Conservation (phyloP, 2,329 filamentous ascomycete species). For the Aureobasidium melanogenum region DNA sequence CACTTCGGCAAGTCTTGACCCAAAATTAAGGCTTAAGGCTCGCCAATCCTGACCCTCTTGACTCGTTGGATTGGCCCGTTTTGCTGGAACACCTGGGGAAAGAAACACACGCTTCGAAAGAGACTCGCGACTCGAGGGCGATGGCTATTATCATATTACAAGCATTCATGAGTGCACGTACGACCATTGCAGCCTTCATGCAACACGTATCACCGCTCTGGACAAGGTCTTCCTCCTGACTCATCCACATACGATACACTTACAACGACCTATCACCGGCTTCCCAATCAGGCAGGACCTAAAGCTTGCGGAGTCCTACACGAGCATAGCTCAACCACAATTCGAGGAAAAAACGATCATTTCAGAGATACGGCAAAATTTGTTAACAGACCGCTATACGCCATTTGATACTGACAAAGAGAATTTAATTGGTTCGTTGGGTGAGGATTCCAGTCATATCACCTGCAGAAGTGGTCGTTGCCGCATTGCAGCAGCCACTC, state of each 20-base stretch:
- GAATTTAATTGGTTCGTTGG: conserved; percentile 3
- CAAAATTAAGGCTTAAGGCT: neutral
- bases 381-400: conserved; percentile 3
- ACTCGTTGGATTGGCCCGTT: neutral
- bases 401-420: conserved; percentile 10
- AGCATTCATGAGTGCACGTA: neutral
- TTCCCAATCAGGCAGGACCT: conserved; percentile 19
- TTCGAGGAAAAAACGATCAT: neutral
- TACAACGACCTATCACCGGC: conserved; percentile 21
- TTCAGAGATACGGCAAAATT: neutral
- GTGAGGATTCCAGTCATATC: conserved; percentile 1
- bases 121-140: neutral
- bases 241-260: neutral
- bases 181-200: neutral
- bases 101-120: neutral
- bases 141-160: neutral
- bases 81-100: neutral
- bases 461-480: conserved; percentile 1
- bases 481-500: neutral
- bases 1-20: conserved; percentile 5
- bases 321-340: conserved; percentile 2
- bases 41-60: neutral
- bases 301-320: conserved; percentile 8
- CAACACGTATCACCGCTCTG: neutral
- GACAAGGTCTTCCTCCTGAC: neutral